phyloP scores from a whole-genome alignment of 2,329 filamentous ascomycete species.

The Albophoma yamanashiensis region DNA sequence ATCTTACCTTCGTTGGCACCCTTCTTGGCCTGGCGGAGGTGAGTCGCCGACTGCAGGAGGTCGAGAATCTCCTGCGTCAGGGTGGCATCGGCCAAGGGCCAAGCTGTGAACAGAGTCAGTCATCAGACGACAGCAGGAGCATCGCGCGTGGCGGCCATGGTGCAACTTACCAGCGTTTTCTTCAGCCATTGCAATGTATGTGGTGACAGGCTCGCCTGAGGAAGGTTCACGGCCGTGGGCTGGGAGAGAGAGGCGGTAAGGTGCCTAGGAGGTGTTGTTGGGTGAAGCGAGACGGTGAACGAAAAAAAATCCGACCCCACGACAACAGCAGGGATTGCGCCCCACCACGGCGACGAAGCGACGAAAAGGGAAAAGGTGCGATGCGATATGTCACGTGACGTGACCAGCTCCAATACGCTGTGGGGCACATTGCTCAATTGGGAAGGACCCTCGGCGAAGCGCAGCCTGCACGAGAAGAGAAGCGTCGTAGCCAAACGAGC shows the following conservation, averaged over 20 bases:
- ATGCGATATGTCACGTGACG: not conserved
- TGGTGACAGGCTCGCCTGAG: conserved; percentile 17
- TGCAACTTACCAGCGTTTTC: conserved; percentile 12
- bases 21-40: conserved; percentile 68
- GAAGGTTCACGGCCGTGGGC: conserved; percentile 47
- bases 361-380: not conserved
- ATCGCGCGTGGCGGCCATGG: not conserved
- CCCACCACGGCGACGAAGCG: not conserved
- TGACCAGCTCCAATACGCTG: not conserved
- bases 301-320: conserved; percentile 3
- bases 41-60: conserved; percentile 63
- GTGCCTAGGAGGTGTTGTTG: conserved; percentile 3
- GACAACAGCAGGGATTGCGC: not conserved
- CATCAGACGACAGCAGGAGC: not conserved
- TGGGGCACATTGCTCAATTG: not conserved
- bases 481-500: not conserved
- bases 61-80: conserved; percentile 77
- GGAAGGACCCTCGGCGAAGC: too few species aligned
- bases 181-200: conserved; percentile 12
- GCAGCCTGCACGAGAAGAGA: not conserved
- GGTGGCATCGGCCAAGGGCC: conserved; percentile 62
- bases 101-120: conserved; percentile 31
- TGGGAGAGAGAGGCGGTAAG: conserved; percentile 1
- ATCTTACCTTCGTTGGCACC: conserved; percentile 62
- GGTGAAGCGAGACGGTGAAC: not conserved